Percentiles rank a stretch among this genome's conserved stretches.
phyloP scores from a whole-genome alignment of 495 filamentous ascomycete genomes.

The Saxispiralis lemnorum region DNA sequence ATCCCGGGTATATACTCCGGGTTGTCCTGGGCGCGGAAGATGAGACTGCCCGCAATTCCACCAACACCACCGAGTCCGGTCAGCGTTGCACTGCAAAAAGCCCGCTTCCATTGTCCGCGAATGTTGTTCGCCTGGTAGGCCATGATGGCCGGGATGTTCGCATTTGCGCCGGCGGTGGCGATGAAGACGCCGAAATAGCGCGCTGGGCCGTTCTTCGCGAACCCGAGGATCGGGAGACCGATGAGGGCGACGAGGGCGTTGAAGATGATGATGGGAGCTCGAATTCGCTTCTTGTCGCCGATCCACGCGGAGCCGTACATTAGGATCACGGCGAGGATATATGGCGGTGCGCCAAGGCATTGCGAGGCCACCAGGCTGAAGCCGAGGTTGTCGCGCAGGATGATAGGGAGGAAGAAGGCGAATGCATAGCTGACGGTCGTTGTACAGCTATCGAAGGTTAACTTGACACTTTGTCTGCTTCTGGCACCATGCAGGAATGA shows the following conservation, averaged over 20 bases:
- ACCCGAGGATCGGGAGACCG: slow-evolving; percentile 38
- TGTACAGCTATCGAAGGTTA: slow-evolving; percentile 5
- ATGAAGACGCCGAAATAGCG: slow-evolving; percentile 54
- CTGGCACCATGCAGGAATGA: slow-evolving; percentile 29
- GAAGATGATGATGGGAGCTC: slow-evolving; percentile 39
- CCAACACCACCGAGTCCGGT: slow-evolving; percentile 22
- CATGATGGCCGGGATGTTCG: slow-evolving; percentile 38
- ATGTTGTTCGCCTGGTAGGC: slow-evolving; percentile 22
- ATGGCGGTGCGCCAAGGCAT: slow-evolving; percentile 30
- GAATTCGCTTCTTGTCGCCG: slow-evolving; percentile 39
- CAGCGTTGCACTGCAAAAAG: slow-evolving; percentile 18
- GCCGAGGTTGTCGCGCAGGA: slow-evolving; percentile 32
- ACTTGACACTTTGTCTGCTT: too few species aligned
- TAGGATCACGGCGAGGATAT: slow-evolving; percentile 23
- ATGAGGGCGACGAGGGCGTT: slow-evolving; percentile 34
- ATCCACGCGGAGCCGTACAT: slow-evolving; percentile 31
- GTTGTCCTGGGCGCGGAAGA: slow-evolving; percentile 14
- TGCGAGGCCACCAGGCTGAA: slow-evolving; percentile 27
- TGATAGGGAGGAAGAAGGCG: slow-evolving; percentile 35
- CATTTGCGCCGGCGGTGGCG: slow-evolving; percentile 40
- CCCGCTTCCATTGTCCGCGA: slow-evolving; percentile 22
- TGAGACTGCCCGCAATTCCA: slow-evolving; percentile 18
- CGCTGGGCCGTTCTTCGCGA: slow-evolving; percentile 28
- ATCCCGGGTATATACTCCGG: not conserved
- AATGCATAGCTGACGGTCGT: slow-evolving; percentile 33